Evolutionary conservation across 495 filamentous ascomycete genomes (phyloP), one percentile per base, ranked within the genome.

Genomic region (Penicillium cinerascens): DNA sequence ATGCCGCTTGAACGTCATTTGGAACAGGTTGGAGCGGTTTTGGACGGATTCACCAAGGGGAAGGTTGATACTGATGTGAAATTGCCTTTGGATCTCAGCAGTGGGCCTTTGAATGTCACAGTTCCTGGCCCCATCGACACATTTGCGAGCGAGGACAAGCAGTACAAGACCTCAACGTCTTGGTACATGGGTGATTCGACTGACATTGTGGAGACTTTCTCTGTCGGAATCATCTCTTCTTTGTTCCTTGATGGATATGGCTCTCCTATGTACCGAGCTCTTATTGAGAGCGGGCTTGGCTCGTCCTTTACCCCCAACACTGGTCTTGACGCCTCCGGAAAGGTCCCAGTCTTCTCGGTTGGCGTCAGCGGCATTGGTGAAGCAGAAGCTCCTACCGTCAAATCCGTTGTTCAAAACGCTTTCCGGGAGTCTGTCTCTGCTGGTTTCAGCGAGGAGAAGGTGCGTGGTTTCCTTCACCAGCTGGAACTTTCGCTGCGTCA

Each of bases 241-340:
- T 69, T 97, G 26, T 74, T 98, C 26, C 79, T 93, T 55, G 90
- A 96, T 65, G 93, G 95, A 15, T 98, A 97, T 66, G 91, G 93
- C 20, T 96, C 93, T 20, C 95, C 93, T 2, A 74, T 98, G 57
- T 97, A 97, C 64, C 85, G 84, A 45, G 86, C 84, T n/a, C 74
- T 97, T 37, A 88, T 98, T 52, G 93, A 97, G 61, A 84, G 87
- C 54, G 92, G 92, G 17, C 76, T 97, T 15, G 93, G 93, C 45
- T 87, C 89, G 6, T 91, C 96, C 49, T 98, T 90, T 73, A 93
- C 87, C 27, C 89, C 95, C 6, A 98, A 98, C 61, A 90, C 91
- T 2, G 95, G 93, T 4, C 92, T 88, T 53, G 91, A 97, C 62
- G 76, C 78, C 18, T 88, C 88, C 3, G 84, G 83, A 16, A 88